These are phyloP conservation scores for Dothideomycetes sp. DNA, from an alignment of 2,329 filamentous ascomycete species.

Conservation along the genomic window DNA sequence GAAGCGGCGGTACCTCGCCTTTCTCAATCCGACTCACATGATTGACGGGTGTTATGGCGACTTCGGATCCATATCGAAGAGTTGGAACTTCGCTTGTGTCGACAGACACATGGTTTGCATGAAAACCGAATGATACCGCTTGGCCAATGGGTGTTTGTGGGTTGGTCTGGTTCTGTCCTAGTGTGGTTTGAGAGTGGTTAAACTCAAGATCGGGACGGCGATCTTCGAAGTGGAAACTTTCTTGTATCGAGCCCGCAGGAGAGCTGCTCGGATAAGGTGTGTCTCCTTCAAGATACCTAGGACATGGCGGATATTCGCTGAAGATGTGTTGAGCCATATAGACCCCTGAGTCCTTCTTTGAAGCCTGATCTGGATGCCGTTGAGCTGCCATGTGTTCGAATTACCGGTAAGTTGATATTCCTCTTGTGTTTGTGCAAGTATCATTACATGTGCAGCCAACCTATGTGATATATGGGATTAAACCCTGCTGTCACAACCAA, in stretches of 20 bases:
- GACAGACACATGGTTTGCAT: slow-evolving; percentile 4
- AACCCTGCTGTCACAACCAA: neutral
- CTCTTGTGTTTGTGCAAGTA: too few species aligned
- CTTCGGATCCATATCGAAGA: neutral
- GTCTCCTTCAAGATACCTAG: neutral
- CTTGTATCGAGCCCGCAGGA: slow-evolving; percentile 3
- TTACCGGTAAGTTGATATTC: too few species aligned
- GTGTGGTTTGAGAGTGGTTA: slow-evolving; percentile 4
- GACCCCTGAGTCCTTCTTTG: too few species aligned
- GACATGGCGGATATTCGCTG: slow-evolving; percentile 2
- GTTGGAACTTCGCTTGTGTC: neutral
- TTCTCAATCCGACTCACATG: slow-evolving; percentile 3
- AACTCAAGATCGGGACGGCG: slow-evolving; percentile 1
- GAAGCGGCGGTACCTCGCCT: neutral
- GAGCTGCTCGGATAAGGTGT: neutral
- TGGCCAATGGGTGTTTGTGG: slow-evolving; percentile 10
- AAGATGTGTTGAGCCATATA: too few species aligned
- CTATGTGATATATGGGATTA: neutral
- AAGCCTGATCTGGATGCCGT: too few species aligned
- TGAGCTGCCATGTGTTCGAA: too few species aligned
- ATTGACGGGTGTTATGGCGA: slow-evolving; percentile 3
- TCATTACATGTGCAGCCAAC: slow-evolving; percentile 2
- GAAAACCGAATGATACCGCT: slow-evolving; percentile 8
- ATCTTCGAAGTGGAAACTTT: slow-evolving; percentile 2
- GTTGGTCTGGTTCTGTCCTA: slow-evolving; percentile 2